Conservation (phyloP, 2,329 filamentous ascomycete genomes). For the Orbilia brochopaga region DNA sequence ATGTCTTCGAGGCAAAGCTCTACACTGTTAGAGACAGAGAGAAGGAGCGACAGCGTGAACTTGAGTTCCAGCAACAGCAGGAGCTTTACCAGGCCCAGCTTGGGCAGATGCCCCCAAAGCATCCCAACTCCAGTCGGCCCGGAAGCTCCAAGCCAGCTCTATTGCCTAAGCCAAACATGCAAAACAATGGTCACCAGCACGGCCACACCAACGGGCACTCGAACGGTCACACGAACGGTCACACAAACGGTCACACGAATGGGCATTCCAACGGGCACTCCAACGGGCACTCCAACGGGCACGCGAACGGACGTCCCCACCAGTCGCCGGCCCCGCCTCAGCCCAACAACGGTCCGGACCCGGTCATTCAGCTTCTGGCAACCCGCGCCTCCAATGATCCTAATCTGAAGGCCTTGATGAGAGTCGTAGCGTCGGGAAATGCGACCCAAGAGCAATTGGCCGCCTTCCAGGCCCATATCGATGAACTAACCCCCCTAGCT, state of each 20-base stretch:
- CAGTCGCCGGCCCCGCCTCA: conserved; percentile 21
- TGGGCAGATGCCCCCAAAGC: conserved; percentile 32
- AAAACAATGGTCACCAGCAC: conserved; percentile 10
- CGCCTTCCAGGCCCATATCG: conserved; percentile 80
- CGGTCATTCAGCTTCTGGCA: conserved; percentile 79
- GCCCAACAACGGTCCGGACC: conserved; percentile 65
- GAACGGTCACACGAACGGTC: conserved; percentile 1
- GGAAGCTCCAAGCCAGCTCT: conserved; percentile 13
- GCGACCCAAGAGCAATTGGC: conserved; percentile 74
- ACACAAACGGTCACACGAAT: conserved; percentile 5
- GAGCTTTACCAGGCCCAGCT: conserved; percentile 43
- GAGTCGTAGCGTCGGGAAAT: conserved; percentile 76
- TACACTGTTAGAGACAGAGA: conserved; percentile 71
- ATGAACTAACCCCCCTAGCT: conserved; percentile 68
- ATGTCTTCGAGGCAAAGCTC: conserved; percentile 77
- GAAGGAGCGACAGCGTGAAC: conserved; percentile 58
- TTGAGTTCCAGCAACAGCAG: conserved; percentile 56
- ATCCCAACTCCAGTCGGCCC: conserved; percentile 8
- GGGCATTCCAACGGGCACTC: background rate
- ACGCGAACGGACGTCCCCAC: conserved; percentile 1
- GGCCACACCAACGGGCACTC: conserved; percentile 10
- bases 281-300: background rate
- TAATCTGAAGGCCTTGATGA: conserved; percentile 78
- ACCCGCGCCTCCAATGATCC: conserved; percentile 76
- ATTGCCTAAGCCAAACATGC: conserved; percentile 38